Conservation (phyloP, 352 stramenopile species). For the Pythium chondricola region DNA sequence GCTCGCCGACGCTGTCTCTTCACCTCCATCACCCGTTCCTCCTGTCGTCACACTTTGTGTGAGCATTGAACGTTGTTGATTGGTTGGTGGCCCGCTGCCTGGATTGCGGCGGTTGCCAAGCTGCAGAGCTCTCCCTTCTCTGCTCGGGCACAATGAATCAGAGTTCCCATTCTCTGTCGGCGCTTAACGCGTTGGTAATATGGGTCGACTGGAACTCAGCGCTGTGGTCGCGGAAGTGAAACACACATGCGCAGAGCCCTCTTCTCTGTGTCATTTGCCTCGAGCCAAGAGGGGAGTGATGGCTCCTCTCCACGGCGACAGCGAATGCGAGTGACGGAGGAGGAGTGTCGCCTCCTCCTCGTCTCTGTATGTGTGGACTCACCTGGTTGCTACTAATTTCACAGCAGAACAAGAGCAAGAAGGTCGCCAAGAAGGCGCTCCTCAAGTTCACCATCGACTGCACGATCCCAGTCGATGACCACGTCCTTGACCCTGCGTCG, state of each 20-base stretch:
- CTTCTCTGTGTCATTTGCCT: constrained; percentile 33
- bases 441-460: constrained; percentile 94
- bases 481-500: constrained; percentile 97
- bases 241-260: constrained; percentile 20
- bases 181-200: constrained; percentile 15
- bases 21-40: no score
- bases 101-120: no score
- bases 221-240: constrained; percentile 7
- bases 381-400: constrained; percentile 2
- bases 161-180: constrained; percentile 85
- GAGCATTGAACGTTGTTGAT: no score
- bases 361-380: not conserved
- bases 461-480: constrained; percentile 97
- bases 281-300: constrained; percentile 11
- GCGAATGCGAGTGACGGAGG: no score
- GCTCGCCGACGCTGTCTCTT: not conserved
- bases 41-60: not conserved
- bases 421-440: constrained; percentile 85
- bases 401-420: constrained; percentile 65
- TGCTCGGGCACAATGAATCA: constrained; percentile 72
- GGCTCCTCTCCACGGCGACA: no score
- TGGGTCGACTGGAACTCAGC: constrained; percentile 21
- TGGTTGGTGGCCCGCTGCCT: no score
- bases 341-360: not conserved
- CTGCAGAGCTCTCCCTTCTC: constrained; percentile 80